Evolutionary conservation across 495 filamentous ascomycete genomes (phyloP), one percentile per base, ranked within the genome.

Genomic region (Penicillium lagena): DNA sequence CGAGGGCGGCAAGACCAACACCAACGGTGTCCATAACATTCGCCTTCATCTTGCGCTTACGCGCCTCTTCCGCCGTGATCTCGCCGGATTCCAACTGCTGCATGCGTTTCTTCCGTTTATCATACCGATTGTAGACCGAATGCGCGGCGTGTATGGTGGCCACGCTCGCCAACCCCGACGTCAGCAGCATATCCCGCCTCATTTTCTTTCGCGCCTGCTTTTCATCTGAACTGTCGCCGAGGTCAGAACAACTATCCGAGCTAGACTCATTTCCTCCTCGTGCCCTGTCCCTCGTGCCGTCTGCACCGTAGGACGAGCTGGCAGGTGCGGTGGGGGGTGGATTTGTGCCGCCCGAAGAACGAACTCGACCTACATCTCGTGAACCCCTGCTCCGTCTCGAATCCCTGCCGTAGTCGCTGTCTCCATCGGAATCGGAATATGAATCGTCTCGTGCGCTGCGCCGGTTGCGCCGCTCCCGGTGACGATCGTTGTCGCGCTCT

Each of bases 91-190:
- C 72, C 14, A 95, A 78, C 41, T 81, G 76, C 57, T 85, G 78
- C 50, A 80, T 73, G 47, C 87, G 75, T 47, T 81, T 68, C 40
- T 89, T 77, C 33, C 85, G 79, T 52, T 84, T 83, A 62, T 86
- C 83, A 69, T 90, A 76, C 55, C 78, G 85, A 50, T 77, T 73
- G 66, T 90, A 87, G 43, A 95, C 75, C 44, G 75, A 81, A 60
- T 94, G 84, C 7, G 84, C 87, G 37, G 89, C 88, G 66, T 94
- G 89, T 49, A 95, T 89, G 32, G 90, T 93, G 43, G 90, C 90
- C 46, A 94, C 84, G 41, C 83, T 83, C 29, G 90, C 90, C 51
- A 96, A 65, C 35, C 89, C 87, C 37, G 87, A 81, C 38, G 89
- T 90, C 47, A 95, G 54, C 57, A 90, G 63, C 75, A 90, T 84